Percentiles rank a stretch among this genome's conserved stretches.
Evolutionary conservation across 2,329 filamentous ascomycete species (phyloP).

Genomic region (Scortechinia acanthostroma): DNA sequence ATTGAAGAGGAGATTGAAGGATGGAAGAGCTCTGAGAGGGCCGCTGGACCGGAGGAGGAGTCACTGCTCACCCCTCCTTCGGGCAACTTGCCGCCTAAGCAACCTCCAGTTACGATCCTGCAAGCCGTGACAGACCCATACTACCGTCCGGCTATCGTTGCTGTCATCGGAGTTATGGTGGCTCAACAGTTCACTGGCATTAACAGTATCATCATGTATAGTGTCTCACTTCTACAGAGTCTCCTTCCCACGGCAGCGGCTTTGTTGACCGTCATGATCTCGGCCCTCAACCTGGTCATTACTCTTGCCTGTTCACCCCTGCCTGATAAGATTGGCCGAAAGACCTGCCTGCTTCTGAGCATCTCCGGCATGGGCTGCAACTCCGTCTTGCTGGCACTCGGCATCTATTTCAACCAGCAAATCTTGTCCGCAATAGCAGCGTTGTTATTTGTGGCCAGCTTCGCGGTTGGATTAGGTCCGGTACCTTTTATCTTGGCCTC

Average conservation of each 20-base stretch:
- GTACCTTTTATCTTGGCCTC: constrained; percentile 91
- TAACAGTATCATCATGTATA: constrained; percentile 98
- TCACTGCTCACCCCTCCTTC: constrained; percentile 46
- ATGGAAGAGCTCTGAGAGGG: constrained; percentile 43
- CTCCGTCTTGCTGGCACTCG: constrained; percentile 71
- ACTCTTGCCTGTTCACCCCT: constrained; percentile 78
- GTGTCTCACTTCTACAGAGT: constrained; percentile 76
- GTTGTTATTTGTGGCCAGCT: constrained; percentile 79
- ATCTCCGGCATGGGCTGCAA: constrained; percentile 78
- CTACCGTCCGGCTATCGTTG: constrained; percentile 69
- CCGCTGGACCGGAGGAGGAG: constrained; percentile 51
- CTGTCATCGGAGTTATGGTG: constrained; percentile 84
- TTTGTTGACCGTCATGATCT: constrained; percentile 80
- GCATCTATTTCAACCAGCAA: constrained; percentile 68
- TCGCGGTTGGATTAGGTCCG: constrained; percentile 83
- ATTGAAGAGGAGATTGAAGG: constrained; percentile 66
- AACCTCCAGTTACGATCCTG: constrained; percentile 10
- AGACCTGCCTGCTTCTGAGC: constrained; percentile 74
- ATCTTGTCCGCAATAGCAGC: constrained; percentile 75
- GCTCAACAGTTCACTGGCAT: constrained; percentile 89
- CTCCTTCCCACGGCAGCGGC: constrained; percentile 77
- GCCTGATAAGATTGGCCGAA: constrained; percentile 81
- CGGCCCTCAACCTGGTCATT: constrained; percentile 75
- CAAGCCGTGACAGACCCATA: constrained; percentile 48
- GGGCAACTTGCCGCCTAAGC: constrained; percentile 4